Evolutionary conservation across 2,329 filamentous ascomycete species (phyloP).

Genomic region (Fusarium annulatum): DNA sequence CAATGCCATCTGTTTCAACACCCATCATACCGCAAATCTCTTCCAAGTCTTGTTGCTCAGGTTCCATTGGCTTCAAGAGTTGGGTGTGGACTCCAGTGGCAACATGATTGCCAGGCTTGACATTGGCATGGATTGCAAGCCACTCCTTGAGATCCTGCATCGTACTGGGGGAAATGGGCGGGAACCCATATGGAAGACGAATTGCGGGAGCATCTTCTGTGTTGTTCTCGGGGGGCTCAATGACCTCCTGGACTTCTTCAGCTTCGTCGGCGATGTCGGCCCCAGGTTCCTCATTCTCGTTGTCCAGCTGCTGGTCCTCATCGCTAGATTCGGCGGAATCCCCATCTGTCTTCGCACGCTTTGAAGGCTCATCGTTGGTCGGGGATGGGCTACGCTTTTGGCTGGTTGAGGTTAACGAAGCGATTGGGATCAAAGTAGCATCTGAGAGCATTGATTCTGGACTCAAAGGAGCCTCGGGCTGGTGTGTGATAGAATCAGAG

Average conservation of each 20-base stretch:
- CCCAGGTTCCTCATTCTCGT: neutral
- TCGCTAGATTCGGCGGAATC: neutral
- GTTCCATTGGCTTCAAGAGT: neutral
- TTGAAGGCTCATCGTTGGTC: neutral
- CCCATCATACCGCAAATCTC: neutral
- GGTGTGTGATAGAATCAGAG: fast-evolving
- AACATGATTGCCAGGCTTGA: neutral
- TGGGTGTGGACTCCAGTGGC: fast-evolving
- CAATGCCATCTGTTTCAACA: fast-evolving
- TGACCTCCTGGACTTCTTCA: neutral
- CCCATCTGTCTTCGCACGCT: fast-evolving
- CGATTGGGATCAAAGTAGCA: neutral
- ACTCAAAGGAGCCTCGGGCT: fast-evolving
- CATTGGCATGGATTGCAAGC: neutral
- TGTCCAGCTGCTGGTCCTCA: fast-evolving
- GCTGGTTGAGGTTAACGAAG: neutral
- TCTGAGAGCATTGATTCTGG: fast-evolving
- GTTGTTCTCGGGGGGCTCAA: fast-evolving
- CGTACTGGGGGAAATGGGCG: fast-evolving
- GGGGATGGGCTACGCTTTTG: neutral
- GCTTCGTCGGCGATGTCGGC: fast-evolving
- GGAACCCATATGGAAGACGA: neutral
- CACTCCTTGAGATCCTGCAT: fast-evolving
- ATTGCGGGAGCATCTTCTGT: fast-evolving
- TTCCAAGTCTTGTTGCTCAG: neutral